Conservation (phyloP, 2,329 filamentous ascomycete species). For the Epichloe glyceriae region DNA sequence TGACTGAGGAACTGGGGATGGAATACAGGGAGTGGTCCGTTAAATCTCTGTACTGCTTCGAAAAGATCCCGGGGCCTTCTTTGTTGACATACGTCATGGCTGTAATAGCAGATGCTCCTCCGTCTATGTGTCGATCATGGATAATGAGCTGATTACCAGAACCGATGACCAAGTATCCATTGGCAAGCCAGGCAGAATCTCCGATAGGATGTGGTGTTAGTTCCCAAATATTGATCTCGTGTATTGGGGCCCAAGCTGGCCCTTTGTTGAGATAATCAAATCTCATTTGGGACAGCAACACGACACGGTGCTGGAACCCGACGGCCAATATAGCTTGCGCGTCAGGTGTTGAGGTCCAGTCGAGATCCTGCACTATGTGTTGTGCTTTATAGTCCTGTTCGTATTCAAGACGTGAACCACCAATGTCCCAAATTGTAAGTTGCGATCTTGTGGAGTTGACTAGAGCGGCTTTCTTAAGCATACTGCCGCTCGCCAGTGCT, state of each 20-base stretch:
- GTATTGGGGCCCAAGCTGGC: conserved; percentile 77
- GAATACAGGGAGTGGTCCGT: conserved; percentile 78
- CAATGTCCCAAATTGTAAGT: conserved; percentile 84
- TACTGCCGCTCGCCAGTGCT: conserved; percentile 71
- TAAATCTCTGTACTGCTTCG: conserved; percentile 68
- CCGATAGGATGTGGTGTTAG: conserved; percentile 83
- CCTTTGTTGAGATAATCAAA: conserved; percentile 84
- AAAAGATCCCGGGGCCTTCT: conserved; percentile 57
- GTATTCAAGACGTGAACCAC: conserved; percentile 69
- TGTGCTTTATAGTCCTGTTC: conserved; percentile 59
- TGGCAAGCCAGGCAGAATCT: conserved; percentile 81
- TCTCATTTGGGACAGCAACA: conserved; percentile 74
- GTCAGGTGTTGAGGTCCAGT: conserved; percentile 89
- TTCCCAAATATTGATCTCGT: conserved; percentile 69
- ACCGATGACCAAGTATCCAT: conserved; percentile 75
- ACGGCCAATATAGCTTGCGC: conserved; percentile 80
- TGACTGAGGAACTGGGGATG: conserved; percentile 86
- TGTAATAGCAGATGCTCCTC: conserved; percentile 45
- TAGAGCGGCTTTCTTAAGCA: conserved; percentile 73
- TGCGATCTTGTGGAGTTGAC: conserved; percentile 61
- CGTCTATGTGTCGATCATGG: conserved; percentile 61
- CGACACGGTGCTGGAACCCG: conserved; percentile 77
- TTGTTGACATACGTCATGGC: conserved; percentile 35
- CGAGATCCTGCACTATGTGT: conserved; percentile 71
- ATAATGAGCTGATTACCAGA: conserved; percentile 86